Percentiles rank a stretch among this genome's conserved stretches.
Evolutionary conservation across 2,329 filamentous ascomycete genomes (phyloP).

Genomic region (Beauveria pseudobassiana): DNA sequence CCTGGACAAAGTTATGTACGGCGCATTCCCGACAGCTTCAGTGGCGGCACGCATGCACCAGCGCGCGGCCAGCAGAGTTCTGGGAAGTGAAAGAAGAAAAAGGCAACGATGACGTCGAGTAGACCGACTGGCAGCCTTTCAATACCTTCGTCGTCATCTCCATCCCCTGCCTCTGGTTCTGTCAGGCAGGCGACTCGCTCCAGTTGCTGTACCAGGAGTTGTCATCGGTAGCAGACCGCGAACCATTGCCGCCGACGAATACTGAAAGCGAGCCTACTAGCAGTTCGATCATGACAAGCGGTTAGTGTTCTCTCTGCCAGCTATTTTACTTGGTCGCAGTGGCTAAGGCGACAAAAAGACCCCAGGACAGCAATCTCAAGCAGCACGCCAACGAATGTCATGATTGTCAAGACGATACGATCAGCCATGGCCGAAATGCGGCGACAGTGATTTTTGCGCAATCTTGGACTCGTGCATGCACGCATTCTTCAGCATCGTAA

Average conservation of each 20-base stretch:
- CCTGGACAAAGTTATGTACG: neutral
- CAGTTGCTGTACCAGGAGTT: neutral
- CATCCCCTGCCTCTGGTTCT: neutral
- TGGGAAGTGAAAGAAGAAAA: neutral
- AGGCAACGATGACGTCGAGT: neutral
- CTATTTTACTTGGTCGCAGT: neutral
- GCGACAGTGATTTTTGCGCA: slow-evolving; percentile 1
- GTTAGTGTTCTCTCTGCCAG: neutral
- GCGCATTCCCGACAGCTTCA: neutral
- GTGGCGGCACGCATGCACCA: neutral
- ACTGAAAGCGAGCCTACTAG: neutral
- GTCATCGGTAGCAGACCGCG: slow-evolving; percentile 5
- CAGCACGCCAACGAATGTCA: slow-evolving; percentile 21
- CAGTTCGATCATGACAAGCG: neutral
- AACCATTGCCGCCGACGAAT: neutral
- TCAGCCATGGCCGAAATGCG: slow-evolving; percentile 21
- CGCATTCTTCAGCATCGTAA: neutral
- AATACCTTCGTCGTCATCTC: neutral
- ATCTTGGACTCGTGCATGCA: neutral
- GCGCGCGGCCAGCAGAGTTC: neutral
- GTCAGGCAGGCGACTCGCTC: neutral
- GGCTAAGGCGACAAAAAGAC: neutral
- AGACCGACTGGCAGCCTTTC: neutral
- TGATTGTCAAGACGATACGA: slow-evolving; percentile 25
- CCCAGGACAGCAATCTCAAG: neutral